Evolutionary conservation across 768 basidiomycete species (phyloP), one percentile per base, ranked within the genome.

Genomic region (Suillus bovinus): DNA sequence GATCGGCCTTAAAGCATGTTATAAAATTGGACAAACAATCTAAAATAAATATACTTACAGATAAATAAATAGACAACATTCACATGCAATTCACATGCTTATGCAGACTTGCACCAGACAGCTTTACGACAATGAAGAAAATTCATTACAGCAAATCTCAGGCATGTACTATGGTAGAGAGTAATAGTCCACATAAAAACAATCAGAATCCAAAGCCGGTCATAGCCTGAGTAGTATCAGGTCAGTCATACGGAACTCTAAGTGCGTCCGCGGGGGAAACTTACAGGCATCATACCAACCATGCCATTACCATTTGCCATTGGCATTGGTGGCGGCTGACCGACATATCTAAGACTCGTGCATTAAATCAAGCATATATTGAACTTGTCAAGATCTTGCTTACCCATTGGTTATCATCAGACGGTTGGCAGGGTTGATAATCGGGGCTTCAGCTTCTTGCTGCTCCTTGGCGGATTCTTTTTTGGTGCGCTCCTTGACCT

Each of bases 391-490:
- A 50, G 29, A n/a, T 41, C 4, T 14, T 38, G 67, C 74, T 60
- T 68, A 85, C 78, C 81, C 87, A 65, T 82, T 88, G 77, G 92
- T 94, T 60, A 94, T 79, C 68, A 92, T 77, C 31, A 89, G 73
- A 55, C 81, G 80, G 61, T 77, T 80, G 33, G 87, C 91, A 61
- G 93, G 91, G 72, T 94, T 94, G 77, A 96, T 93, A 67, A 96
- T 93, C 6, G 91, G 90, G 58, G 87, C 86, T 61, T 93, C 88
- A 14, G 93, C 85, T 69, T 96, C 95, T 55, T 87, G 87, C 73
- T 93, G 84, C 79, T 96, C 94, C 79, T 97, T 96, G 73, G 89
- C 87, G 31, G 81, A 83, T 39, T 95, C 91, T 77, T 93, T 95
- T 78, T 90, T 89, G 34, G 90, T 85, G 50, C 91, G 84, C 72